Evolutionary conservation across 106 monocot species (phyloP).

Genomic region (Amphibolis antarctica): DNA sequence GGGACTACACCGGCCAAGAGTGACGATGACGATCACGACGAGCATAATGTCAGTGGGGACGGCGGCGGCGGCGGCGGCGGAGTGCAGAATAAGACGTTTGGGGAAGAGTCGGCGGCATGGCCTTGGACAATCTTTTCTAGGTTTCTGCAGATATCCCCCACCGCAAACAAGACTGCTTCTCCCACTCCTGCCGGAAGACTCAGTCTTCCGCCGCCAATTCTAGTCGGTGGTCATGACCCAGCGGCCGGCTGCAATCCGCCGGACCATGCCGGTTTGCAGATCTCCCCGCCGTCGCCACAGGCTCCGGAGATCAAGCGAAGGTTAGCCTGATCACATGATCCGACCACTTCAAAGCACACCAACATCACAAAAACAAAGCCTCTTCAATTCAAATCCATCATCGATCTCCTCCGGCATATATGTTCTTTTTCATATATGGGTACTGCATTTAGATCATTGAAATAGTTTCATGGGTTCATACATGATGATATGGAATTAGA

Average conservation of each 20-base stretch:
- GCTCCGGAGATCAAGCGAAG: slow-evolving; percentile 57
- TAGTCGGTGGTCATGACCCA: too few relatives aligned
- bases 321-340: slow-evolving; percentile 11
- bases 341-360: background rate
- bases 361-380: background rate
- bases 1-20: background rate
- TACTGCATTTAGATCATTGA: too few relatives aligned
- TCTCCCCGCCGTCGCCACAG: slow-evolving; percentile 27
- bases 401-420: too few relatives aligned
- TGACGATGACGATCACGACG: background rate
- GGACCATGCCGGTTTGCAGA: slow-evolving; percentile 20
- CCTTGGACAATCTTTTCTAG: slow-evolving; percentile 11
- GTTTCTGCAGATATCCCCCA: slow-evolving; percentile 11
- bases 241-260: too few relatives aligned
- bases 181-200: background rate
- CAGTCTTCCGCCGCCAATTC: slow-evolving; percentile 12
- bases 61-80: background rate
- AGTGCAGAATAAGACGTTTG: background rate
- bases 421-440: too few relatives aligned
- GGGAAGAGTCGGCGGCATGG: background rate
- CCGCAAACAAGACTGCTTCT: background rate
- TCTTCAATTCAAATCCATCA: background rate
- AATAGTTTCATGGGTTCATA: too few relatives aligned
- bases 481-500: too few relatives aligned
- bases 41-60: background rate